Evolutionary conservation across 2,329 filamentous ascomycete genomes (phyloP).

Genomic region (Trematosphaeria pertusa): DNA sequence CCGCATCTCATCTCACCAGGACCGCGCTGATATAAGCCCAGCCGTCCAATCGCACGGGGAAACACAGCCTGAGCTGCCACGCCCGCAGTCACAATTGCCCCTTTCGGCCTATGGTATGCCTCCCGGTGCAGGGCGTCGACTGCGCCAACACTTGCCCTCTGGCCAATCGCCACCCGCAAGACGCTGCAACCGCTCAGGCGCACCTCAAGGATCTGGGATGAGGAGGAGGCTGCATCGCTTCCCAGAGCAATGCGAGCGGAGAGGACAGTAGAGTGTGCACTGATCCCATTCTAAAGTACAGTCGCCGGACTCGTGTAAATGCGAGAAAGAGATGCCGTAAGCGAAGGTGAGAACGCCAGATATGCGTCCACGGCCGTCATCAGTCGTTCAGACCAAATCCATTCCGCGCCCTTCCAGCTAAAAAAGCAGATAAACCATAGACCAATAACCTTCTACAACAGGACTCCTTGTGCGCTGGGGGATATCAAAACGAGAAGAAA

Average conservation of each 20-base stretch:
- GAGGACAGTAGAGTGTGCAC: too few relatives aligned
- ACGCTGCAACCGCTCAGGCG: conserved; percentile 8
- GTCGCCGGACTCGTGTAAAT: conserved; percentile 4
- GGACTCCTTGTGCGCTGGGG: conserved; percentile 18
- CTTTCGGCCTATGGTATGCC: conserved; percentile 4
- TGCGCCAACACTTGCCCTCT: conserved; percentile 1
- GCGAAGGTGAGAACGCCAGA: conserved; percentile 14
- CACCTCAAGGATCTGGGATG: neutral
- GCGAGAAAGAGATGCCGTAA: conserved; percentile 9
- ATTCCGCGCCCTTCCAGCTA: conserved; percentile 1
- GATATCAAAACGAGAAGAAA: conserved; percentile 14
- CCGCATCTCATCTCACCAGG: conserved; percentile 2
- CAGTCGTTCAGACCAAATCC: conserved; percentile 6
- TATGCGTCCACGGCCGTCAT: conserved; percentile 13
- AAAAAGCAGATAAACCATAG: neutral
- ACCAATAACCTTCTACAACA: conserved; percentile 3
- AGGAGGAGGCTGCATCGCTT: neutral
- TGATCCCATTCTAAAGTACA: conserved; percentile 1
- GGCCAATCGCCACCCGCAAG: conserved; percentile 8
- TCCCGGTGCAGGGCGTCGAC: conserved; percentile 3
- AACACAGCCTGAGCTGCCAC: conserved; percentile 1
- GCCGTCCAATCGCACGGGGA: conserved; percentile 8
- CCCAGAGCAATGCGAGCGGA: neutral
- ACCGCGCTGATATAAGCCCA: conserved; percentile 11
- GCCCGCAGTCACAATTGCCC: conserved; percentile 6